Base-by-base conservation (phyloP, 306 rosid species). In the Prosopis cineraria region DNA sequence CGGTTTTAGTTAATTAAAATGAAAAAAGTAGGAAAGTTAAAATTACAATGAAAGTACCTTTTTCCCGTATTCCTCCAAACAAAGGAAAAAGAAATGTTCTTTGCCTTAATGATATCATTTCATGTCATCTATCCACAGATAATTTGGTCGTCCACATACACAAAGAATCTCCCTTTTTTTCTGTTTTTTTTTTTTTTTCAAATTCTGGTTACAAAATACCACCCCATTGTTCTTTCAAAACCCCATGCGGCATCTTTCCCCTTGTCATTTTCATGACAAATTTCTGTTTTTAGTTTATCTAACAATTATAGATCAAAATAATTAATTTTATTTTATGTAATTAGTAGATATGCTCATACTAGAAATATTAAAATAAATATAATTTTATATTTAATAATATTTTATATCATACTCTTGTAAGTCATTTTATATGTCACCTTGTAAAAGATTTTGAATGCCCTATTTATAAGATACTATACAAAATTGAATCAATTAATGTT, bases 111-210 rank as follows among this genome's bases (percentile, higher is more conserved):
- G 58, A 16, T 25, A 25, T 41, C 37, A 7, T 6, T 27, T 14
- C 22, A 24, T 14, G 24, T 68, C 56, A 68, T 43, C 3, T 13
- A 24, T 24, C 36, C 47, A 22, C 52, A 24, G 13, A 22, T 68
- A 41, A 68, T 68, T 41, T 68, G 72, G 72, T 68, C 36, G 53
- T 47, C 58, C 58, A 24, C 72, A 25, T 25, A 27, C 24, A 25
- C 10, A 14, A 68, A 43, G 73, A 22, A 11, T 40, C 56, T 9
- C 11, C 17, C 74, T 29, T 5, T 55, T 43, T 43, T 43, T 13
- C 74, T 29, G 2, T 55, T 43, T 43, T 43, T 13, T 43, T 17
- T 31, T 2, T 19, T 37, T 13, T 63, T 63, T 17, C 16, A 55
- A 22, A 55, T 31, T 31, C 34, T 31, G 34, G 34, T 31, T 40